A percentile compares a stretch with the other conserved stretches of the same genome.
Evolutionary conservation across 768 basidiomycete species (phyloP).

Genomic region (Boletus edulis): DNA sequence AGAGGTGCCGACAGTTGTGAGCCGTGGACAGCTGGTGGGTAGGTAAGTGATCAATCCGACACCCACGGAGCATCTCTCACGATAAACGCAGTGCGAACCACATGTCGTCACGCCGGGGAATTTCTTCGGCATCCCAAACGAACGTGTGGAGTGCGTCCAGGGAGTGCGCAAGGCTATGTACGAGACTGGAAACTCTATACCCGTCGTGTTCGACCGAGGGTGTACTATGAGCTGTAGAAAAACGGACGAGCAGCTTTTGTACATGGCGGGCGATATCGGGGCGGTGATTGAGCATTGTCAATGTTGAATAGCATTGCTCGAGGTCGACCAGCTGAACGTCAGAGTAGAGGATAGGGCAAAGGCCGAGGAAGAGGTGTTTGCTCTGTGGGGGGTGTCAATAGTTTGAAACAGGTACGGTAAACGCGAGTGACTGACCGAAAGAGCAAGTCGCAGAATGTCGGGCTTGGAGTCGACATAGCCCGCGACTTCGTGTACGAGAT

Average conservation of each 20-base stretch:
- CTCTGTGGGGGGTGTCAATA: constrained; percentile 40
- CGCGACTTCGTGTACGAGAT: constrained; percentile 68
- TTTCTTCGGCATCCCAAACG: constrained; percentile 70
- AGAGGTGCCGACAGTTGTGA: constrained; percentile 60
- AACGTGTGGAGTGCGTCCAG: constrained; percentile 68
- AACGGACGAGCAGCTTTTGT: constrained; percentile 50
- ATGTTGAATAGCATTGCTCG: constrained; percentile 61
- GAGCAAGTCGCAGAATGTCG: constrained; percentile 57
- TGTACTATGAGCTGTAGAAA: constrained; percentile 30
- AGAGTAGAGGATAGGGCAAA: constrained; percentile 60
- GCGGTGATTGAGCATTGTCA: constrained; percentile 57
- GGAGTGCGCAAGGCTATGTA: constrained; percentile 48
- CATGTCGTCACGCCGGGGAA: constrained; percentile 67
- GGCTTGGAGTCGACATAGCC: constrained; percentile 46
- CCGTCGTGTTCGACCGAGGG: constrained; percentile 15
- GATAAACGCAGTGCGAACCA: constrained; percentile 71
- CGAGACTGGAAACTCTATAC: constrained; percentile 46
- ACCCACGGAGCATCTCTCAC: constrained; percentile 36
- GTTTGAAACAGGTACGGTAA: background rate
- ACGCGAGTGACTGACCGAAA: constrained; percentile 48
- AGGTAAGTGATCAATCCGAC: background rate
- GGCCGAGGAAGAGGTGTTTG: constrained; percentile 46
- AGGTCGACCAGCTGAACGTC: constrained; percentile 51
- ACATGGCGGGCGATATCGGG: constrained; percentile 68
- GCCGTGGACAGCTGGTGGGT: constrained; percentile 55